phyloP scores from a whole-genome alignment of 1,139 yeast genomes.

The Kluyveromyces marxianus region DNA sequence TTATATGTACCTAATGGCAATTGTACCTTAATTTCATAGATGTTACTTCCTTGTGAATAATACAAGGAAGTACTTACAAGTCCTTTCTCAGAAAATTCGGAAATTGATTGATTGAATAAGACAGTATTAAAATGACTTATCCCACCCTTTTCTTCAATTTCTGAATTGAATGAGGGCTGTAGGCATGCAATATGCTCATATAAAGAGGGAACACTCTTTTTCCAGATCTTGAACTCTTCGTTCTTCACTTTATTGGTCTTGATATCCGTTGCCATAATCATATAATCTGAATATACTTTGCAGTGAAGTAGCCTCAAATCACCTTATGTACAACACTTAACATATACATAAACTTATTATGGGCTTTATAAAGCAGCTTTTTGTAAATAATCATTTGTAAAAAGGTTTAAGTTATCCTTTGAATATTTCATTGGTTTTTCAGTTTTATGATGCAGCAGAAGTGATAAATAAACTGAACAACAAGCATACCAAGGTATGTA shows the following conservation, averaged over 20 bases:
- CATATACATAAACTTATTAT: too few relatives aligned
- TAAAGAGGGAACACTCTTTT: slow-evolving; percentile 83
- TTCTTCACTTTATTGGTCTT: slow-evolving; percentile 35
- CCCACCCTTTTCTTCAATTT: too few relatives aligned
- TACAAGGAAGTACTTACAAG: slow-evolving; percentile 22
- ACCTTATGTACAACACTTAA: too few relatives aligned
- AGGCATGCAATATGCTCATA: slow-evolving; percentile 55
- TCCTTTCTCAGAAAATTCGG: slow-evolving; percentile 22
- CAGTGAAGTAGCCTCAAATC: too few relatives aligned
- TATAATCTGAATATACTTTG: neutral
- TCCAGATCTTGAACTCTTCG: slow-evolving; percentile 87
- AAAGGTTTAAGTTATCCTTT: too few relatives aligned
- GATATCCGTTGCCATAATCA: slow-evolving; percentile 1
- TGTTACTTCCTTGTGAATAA: slow-evolving; percentile 27
- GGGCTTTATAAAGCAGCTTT: too few relatives aligned
- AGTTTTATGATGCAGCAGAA: neutral
- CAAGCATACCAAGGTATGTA: too few relatives aligned
- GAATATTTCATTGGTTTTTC: neutral
- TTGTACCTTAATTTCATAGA: slow-evolving; percentile 25
- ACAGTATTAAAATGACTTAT: slow-evolving; percentile 8
- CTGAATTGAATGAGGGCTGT: slow-evolving; percentile 36
- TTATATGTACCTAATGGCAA: slow-evolving; percentile 24
- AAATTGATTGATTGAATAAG: slow-evolving; percentile 23
- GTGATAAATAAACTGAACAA: too few relatives aligned
- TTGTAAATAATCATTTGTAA: too few relatives aligned